Conservation (phyloP, 495 filamentous ascomycete genomes). For the Pyrenula massariospora region DNA sequence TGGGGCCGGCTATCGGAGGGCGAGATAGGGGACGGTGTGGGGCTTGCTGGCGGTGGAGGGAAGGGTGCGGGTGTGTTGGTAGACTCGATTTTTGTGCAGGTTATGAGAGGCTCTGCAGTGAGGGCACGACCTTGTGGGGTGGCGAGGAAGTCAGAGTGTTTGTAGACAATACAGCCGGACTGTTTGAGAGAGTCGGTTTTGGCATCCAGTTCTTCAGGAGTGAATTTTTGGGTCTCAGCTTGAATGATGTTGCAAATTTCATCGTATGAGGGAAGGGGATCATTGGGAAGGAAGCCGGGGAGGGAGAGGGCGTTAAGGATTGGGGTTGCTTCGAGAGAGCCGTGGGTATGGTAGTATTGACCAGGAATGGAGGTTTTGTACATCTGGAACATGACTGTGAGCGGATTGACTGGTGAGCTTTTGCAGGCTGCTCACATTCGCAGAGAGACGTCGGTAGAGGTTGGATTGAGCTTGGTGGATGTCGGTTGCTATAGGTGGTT, state of each 20-base stretch:
- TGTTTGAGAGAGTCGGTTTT: constrained; percentile 51
- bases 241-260: constrained; percentile 59
- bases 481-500: constrained; percentile 47
- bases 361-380: constrained; percentile 55
- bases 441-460: constrained; percentile 61
- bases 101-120: constrained; percentile 2
- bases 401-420: not conserved
- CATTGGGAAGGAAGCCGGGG: constrained; percentile 44
- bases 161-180: constrained; percentile 55
- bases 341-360: constrained; percentile 69
- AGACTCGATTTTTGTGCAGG: constrained; percentile 1
- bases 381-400: not conserved
- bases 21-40: constrained; percentile 7
- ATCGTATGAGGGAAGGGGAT: constrained; percentile 45
- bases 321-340: constrained; percentile 57
- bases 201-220: constrained; percentile 48
- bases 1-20: constrained; percentile 12
- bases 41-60: constrained; percentile 30
- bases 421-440: constrained; percentile 34
- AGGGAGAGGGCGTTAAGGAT: constrained; percentile 64
- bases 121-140: constrained; percentile 43
- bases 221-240: constrained; percentile 49
- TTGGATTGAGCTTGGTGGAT: constrained; percentile 57
- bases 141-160: constrained; percentile 49
- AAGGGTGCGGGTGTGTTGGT: constrained; percentile 6